Evolutionary conservation across 768 basidiomycete genomes (phyloP).

Genomic region (Rhizopogon vesiculosus): DNA sequence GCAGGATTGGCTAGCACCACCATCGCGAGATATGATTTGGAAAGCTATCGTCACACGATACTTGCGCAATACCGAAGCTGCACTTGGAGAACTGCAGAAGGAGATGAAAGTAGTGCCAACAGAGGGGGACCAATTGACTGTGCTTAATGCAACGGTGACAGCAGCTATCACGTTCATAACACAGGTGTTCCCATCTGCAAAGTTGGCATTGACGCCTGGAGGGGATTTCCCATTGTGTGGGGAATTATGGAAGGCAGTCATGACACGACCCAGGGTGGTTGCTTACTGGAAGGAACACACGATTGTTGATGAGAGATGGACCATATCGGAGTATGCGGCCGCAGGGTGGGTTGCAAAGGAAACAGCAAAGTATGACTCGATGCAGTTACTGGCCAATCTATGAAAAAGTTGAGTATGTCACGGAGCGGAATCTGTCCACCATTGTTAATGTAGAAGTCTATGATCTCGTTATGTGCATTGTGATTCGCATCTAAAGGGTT

Average conservation of each 20-base stretch:
- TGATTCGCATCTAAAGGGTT: no score
- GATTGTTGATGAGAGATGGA: slow-evolving; percentile 10
- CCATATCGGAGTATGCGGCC: slow-evolving; percentile 5
- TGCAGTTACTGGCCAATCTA: background rate
- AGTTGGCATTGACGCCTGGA: slow-evolving; percentile 5
- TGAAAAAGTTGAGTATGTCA: background rate
- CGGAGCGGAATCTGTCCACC: background rate
- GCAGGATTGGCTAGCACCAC: slow-evolving; percentile 16
- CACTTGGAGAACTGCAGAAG: slow-evolving; percentile 9
- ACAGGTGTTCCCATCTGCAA: slow-evolving; percentile 15
- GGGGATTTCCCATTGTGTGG: slow-evolving; percentile 17
- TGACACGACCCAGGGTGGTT: slow-evolving; percentile 6
- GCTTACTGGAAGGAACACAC: slow-evolving; percentile 15
- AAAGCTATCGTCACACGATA: slow-evolving; percentile 13
- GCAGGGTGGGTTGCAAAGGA: slow-evolving; percentile 18
- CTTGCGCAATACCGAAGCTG: slow-evolving; percentile 17
- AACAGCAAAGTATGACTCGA: slow-evolving; percentile 3
- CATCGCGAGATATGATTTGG: slow-evolving; percentile 17
- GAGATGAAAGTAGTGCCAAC: slow-evolving; percentile 9
- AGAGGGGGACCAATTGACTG: slow-evolving; percentile 9
- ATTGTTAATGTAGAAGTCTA: no score
- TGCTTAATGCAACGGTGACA: slow-evolving; percentile 11
- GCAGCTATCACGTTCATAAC: slow-evolving; percentile 17
- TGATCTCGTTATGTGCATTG: no score
- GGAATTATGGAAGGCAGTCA: slow-evolving; percentile 16